Evolutionary conservation across 2,329 filamentous ascomycete species (phyloP).

Genomic region (Aspergillus glaucus): DNA sequence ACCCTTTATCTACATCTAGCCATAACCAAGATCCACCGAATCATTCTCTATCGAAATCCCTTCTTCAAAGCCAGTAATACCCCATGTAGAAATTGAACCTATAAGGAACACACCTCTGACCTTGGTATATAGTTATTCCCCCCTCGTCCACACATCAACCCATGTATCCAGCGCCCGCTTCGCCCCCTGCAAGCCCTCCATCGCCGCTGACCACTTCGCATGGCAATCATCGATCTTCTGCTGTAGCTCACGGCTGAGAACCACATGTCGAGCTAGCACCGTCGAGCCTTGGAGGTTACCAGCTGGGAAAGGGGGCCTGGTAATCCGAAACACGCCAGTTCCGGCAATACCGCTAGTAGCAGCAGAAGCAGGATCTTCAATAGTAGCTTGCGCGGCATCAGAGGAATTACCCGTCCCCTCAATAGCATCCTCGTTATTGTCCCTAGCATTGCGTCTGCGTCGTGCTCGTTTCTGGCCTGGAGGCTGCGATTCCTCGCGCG

Average conservation of each 20-base stretch:
- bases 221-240: constrained; percentile 52
- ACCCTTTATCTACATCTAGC: no score
- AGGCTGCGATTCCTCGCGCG: not conserved
- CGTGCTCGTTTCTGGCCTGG: constrained; percentile 3
- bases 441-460: constrained; percentile 6
- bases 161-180: constrained; percentile 16
- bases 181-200: constrained; percentile 13
- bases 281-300: constrained; percentile 17
- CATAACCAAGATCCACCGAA: no score
- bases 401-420: not conserved
- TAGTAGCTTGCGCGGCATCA: not conserved
- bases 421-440: not conserved
- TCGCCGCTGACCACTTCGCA: constrained; percentile 48
- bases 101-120: no score
- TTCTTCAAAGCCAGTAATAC: no score
- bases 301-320: constrained; percentile 1
- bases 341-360: constrained; percentile 1
- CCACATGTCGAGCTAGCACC: constrained; percentile 38
- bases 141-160: constrained; percentile 13
- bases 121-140: constrained; percentile 3
- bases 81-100: no score
- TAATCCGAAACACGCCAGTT: not conserved
- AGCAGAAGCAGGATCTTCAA: not conserved
- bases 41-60: no score
- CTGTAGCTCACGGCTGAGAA: constrained; percentile 53